A percentile compares a stretch with the other conserved stretches of the same genome.
Conservation (phyloP, 2,329 filamentous ascomycete genomes). For the Beauveria sp. region DNA sequence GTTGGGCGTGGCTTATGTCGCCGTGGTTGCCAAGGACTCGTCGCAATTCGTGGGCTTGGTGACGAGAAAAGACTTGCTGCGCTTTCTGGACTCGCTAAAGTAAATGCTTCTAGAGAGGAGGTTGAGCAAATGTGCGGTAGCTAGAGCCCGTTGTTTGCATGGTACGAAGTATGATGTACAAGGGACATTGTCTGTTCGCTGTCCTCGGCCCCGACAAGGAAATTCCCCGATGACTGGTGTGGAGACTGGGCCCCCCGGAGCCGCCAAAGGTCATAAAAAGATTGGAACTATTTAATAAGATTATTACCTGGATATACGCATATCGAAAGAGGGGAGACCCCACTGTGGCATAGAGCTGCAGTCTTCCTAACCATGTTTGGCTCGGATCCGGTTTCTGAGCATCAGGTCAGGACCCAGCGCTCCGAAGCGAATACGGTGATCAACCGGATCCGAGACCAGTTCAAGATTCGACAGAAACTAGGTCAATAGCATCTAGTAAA, state of each 20-base stretch:
- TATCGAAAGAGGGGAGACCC: no score
- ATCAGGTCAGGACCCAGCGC: no score
- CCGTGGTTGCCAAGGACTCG: conserved; percentile 44
- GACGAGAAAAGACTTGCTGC: conserved; percentile 46
- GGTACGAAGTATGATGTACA: not conserved
- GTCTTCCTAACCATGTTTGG: no score
- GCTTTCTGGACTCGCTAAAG: conserved; percentile 6
- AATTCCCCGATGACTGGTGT: not conserved
- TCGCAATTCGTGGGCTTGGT: conserved; percentile 44
- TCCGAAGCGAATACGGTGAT: no score
- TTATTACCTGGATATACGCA: not conserved
- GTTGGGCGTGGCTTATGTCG: conserved; percentile 45
- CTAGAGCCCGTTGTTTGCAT: not conserved
- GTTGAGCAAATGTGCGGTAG: not conserved
- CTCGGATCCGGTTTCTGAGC: no score
- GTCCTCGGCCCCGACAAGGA: not conserved
- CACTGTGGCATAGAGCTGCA: no score
- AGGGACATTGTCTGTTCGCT: not conserved
- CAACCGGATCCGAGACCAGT: no score
- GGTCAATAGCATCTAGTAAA: no score
- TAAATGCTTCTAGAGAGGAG: not conserved
- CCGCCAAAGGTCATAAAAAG: no score
- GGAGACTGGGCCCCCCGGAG: not conserved
- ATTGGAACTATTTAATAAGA: no score
- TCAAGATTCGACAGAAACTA: no score